Evolutionary conservation across 2,329 filamentous ascomycete genomes (phyloP), one percentile per base, ranked within the genome.

Genomic region (Aureobasidium sp.): DNA sequence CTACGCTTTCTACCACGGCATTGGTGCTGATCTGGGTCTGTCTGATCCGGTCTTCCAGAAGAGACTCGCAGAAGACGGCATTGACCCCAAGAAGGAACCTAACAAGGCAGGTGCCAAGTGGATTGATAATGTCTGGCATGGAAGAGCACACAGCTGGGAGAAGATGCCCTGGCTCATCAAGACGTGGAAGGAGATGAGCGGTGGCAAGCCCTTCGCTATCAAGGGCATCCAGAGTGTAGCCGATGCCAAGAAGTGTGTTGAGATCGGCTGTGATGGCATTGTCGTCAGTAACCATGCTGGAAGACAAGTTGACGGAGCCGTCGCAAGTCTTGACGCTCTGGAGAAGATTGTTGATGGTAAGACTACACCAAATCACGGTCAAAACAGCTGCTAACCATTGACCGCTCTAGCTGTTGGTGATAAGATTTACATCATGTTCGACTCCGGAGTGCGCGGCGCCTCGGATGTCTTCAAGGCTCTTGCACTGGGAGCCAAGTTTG

Each of bases 261-360:
- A 86, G 57, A 68, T 79, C 13, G 86, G 85, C 0, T 81, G 83
- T 3, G 83, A 90, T 65, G 87, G 84, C 0, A 87, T 91, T 51
- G 79, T 90, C 1, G 76, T 90, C 1, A 83, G 80, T 14, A 91
- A 91, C 66, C 88, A 91, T 69, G 88, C 87, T 1, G 87, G 87
- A 0, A 73, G 87, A 25, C 83, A 86, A 70, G 81, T 86, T 2
- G 84, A 86, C 66, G 83, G 83, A 0, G 82, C 83, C 3, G 75
- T 83, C 61, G 83, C 79, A 13, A 83, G 79, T 67, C 70, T 86
- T 55, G 84, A 86, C 68, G 82, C 82, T 1, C 67, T 86, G 64
- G 82, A 85, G 73, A 80, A 79, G 62, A 85, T 86, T 61, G 79
- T 78, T 2, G 73, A 78, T 64, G 78, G 76, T 77, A 66, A 66